Evolutionary conservation across 495 filamentous ascomycete genomes (phyloP).

Genomic region (Diplogelasinospora grovesii): DNA sequence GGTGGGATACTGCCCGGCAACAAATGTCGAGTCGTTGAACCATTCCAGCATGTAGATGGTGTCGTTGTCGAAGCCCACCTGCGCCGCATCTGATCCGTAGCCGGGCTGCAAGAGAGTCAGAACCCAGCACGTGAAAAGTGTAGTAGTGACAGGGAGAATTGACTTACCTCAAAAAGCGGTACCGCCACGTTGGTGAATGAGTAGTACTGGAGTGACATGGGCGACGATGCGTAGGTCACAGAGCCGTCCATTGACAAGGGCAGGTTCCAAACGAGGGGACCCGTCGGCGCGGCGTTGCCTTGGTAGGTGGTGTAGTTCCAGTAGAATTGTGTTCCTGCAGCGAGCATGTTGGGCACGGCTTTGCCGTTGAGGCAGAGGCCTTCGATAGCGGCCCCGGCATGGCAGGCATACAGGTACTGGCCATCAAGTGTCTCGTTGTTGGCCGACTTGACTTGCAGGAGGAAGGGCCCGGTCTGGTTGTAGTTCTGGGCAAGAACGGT

Average conservation of each 20-base stretch:
- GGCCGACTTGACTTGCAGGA: constrained; percentile 27
- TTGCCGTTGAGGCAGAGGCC: constrained; percentile 39
- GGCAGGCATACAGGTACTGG: constrained; percentile 42
- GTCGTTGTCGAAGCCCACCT: constrained; percentile 40
- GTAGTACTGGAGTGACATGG: constrained; percentile 34
- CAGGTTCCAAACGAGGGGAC: constrained; percentile 39
- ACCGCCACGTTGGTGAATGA: constrained; percentile 47
- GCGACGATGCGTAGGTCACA: constrained; percentile 25
- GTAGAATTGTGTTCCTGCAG: constrained; percentile 10
- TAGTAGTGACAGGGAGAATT: background rate
- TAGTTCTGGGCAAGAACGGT: constrained; percentile 28
- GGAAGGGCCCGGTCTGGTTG: constrained; percentile 35
- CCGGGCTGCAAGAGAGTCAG: constrained; percentile 27
- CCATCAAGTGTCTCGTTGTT: constrained; percentile 30
- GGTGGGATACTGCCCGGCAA: constrained; percentile 12
- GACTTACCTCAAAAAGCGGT: constrained; percentile 24
- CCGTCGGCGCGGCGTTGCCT: constrained; percentile 16
- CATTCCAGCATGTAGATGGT: constrained; percentile 39
- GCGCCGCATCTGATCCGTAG: constrained; percentile 3
- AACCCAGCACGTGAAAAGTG: background rate
- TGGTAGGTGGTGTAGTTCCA: constrained; percentile 33
- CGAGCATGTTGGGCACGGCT: constrained; percentile 6
- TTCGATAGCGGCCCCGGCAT: constrained; percentile 50
- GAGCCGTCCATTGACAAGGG: constrained; percentile 18
- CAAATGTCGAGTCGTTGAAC: constrained; percentile 36